Evolutionary conservation across 176 grass and related monocot species (phyloP), one percentile per base, ranked within the genome.

Genomic region (Guadua angustifolia): DNA sequence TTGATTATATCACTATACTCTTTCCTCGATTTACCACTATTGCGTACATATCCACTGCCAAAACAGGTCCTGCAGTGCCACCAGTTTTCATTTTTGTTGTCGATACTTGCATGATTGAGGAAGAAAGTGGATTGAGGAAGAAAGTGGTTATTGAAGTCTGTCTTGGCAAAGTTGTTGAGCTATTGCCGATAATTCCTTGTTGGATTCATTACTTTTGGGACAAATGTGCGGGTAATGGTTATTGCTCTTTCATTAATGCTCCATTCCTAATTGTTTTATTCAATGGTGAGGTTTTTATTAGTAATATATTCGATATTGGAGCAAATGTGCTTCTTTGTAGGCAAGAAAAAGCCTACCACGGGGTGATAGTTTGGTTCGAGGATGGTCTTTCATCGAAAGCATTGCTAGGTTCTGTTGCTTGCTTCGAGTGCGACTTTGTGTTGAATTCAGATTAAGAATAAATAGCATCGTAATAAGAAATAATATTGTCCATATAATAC

Each of bases 71-170:
- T 78, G 75, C 19, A 49, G 75, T 53, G 61, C 91, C 92, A 82
- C 79, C 95, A 11, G 91, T 95, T 77, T 98, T 95, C 87, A 82
- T 98, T 22, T 95, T 98, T 88, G 92, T 95, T 74, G 92, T 98
- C 17, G 95, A 98, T 80, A 98, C 95, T 44, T 95, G 95, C 79
- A 91, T 98, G 87, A 98, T 98, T 57, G n/a, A n/a, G n/a, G n/a
- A n/a, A n/a, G n/a, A n/a, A n/a, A n/a, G n/a, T n/a, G n/a, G n/a
- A n/a, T n/a, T n/a, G 95, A 98, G 81, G 95, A 98, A 86, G 95
- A 95, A 90, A 95, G 95, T 88, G 72, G 89, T 73, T 92, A 89
- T 89, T 74, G 82, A 98, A 95, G 79, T 95, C 90, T 16, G 87
- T 89, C 25, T 83, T 98, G 61, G 89, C 92, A 69, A 98, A 84